These are phyloP conservation scores for Leucosporidium yakuticum DNA, from an alignment of 768 basidiomycete genomes.

Conservation along the genomic window DNA sequence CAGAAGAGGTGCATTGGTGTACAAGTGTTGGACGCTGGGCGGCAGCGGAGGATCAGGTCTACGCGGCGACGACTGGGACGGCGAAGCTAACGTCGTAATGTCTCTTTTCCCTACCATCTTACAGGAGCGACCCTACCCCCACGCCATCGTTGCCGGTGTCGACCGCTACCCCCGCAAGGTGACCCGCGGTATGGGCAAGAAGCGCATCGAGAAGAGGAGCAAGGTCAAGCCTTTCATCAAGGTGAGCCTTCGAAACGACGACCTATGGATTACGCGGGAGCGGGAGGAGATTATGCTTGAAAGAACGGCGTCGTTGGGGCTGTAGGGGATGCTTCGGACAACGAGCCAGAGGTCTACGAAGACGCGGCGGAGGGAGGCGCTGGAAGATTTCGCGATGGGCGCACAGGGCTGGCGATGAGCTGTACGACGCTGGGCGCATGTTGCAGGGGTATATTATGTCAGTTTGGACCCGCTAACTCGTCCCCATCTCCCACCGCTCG, in stretches of 20 bases:
- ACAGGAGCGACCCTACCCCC: constrained; percentile 80
- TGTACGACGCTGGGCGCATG: too few species aligned
- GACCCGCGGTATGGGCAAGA: constrained; percentile 93
- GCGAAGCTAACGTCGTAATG: background rate
- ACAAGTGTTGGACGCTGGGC: too few species aligned
- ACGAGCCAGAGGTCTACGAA: too few species aligned
- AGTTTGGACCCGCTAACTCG: background rate
- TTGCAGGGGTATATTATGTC: too few species aligned
- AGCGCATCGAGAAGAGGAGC: constrained; percentile 83
- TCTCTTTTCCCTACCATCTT: background rate
- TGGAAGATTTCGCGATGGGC: too few species aligned
- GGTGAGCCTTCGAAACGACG: constrained; percentile 48
- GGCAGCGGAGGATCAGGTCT: background rate
- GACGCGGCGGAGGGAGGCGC: too few species aligned
- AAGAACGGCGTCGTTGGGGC: too few species aligned
- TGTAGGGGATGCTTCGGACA: too few species aligned
- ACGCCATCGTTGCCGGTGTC: constrained; percentile 96
- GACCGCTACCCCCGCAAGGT: constrained; percentile 98
- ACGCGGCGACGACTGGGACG: background rate
- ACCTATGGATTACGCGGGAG: too few species aligned
- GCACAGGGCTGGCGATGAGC: too few species aligned
- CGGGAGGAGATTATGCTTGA: background rate
- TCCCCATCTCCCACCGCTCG: background rate
- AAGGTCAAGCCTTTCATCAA: constrained; percentile 99
- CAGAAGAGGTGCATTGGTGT: background rate